A percentile compares a stretch with the other conserved stretches of the same genome.
These are phyloP conservation scores for Claviceps fusiformis DNA, from an alignment of 2,329 filamentous ascomycete genomes.

Conservation along the genomic window DNA sequence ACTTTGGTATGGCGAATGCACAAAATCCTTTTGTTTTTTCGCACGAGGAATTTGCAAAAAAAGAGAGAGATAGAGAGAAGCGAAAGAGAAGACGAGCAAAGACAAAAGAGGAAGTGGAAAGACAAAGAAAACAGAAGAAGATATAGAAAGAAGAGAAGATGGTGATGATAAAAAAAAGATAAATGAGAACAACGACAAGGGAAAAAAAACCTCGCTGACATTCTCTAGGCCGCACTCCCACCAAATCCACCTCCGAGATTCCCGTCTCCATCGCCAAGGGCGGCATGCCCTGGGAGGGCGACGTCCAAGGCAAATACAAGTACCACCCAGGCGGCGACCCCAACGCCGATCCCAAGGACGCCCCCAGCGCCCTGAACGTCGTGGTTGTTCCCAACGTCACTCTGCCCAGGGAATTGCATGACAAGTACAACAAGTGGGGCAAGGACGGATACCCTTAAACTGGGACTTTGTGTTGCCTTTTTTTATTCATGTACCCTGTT, in stretches of 20 bases:
- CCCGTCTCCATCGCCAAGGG: slow-evolving; percentile 58
- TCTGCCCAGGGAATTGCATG: slow-evolving; percentile 84
- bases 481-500: neutral
- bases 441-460: slow-evolving; percentile 74
- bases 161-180: too few species aligned
- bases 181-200: neutral
- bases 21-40: neutral
- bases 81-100: too few species aligned
- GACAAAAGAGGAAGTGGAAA: neutral
- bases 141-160: too few species aligned
- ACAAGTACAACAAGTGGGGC: slow-evolving; percentile 99
- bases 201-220: neutral
- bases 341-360: slow-evolving; percentile 64
- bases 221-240: slow-evolving; percentile 61
- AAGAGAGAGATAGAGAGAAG: too few species aligned
- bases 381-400: slow-evolving; percentile 90
- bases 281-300: slow-evolving; percentile 86
- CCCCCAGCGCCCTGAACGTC: slow-evolving; percentile 87
- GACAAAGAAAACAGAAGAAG: neutral
- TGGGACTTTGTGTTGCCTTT: neutral
- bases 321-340: slow-evolving; percentile 79
- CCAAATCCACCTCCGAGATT: slow-evolving; percentile 68
- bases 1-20: slow-evolving; percentile 52
- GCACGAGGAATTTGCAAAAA: neutral
- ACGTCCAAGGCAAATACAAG: slow-evolving; percentile 53